Evolutionary conservation across 163 green algal species (phyloP), one percentile per base, ranked within the genome.

Genomic region (Scenedesmus sp.): DNA sequence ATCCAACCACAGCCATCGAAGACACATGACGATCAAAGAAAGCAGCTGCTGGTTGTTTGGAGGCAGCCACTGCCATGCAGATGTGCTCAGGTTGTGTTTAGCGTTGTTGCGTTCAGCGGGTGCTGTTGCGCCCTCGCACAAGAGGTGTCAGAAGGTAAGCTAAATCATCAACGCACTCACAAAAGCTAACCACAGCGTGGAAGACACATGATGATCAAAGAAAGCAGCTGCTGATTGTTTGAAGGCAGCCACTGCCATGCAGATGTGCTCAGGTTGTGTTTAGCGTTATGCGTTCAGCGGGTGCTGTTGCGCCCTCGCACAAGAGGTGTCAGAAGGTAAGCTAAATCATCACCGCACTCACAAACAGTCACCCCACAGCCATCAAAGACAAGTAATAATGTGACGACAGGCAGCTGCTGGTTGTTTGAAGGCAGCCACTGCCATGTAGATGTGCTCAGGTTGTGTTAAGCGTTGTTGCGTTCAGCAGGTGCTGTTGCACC

Each of bases 321-420:
- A 89, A 89, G 84, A 89, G 84, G 84, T 89, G 84, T 89, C 84
- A 89, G 84, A 89, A 89, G 84, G 61, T 72, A 72, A 61, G 37
- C 37, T 68, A 33, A 40, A 49, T 89, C 85, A 83, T 89, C 85
- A 89, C 18, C 85, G 56, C 85, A n/a, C n/a, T n/a, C n/a, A n/a
- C n/a, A n/a, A n/a, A n/a, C n/a, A n/a, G n/a, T n/a, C n/a, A n/a
- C n/a, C n/a, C n/a, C n/a, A n/a, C n/a, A n/a, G n/a, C n/a, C n/a
- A n/a, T 61, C 20, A 13, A 61, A 61, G 13, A 61, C 20, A 18
- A 26, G 51, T 16, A 61, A 61, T 22, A 61, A 18, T 24, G 7
- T 61, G 51, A 22, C 20, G 1, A 16, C 51, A 18, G 51, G n/a
- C 51, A 61, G 59, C 24, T 30, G 15, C 22, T 72, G 24, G 0